These are phyloP conservation scores for Leccinum subfulvum DNA, from an alignment of 1,284 basidiomycete species.

Conservation along the genomic window DNA sequence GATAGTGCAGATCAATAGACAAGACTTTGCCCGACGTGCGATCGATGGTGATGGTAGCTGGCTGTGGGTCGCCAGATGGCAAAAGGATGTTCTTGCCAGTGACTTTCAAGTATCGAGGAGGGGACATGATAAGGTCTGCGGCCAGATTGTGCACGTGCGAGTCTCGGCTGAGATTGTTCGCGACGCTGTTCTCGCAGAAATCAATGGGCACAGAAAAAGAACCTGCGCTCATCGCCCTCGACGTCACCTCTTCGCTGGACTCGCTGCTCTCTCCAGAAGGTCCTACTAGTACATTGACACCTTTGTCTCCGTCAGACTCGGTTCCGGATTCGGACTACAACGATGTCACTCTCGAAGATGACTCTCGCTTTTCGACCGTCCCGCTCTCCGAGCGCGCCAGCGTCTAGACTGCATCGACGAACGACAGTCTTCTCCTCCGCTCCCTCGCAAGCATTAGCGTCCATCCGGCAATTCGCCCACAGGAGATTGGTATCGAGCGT, in stretches of 20 bases:
- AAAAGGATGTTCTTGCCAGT: constrained; percentile 61
- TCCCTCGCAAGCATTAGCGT: constrained; percentile 25
- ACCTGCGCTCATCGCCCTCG: constrained; percentile 8
- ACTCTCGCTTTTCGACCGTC: constrained; percentile 54
- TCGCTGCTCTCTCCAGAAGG: constrained; percentile 43
- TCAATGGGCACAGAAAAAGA: constrained; percentile 19
- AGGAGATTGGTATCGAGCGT: constrained; percentile 64
- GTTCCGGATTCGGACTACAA: constrained; percentile 56
- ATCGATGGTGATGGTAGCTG: constrained; percentile 74
- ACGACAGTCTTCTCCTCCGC: constrained; percentile 31
- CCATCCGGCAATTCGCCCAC: constrained; percentile 40
- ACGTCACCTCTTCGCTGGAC: constrained; percentile 34
- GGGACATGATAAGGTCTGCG: constrained; percentile 13
- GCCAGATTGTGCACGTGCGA: neutral
- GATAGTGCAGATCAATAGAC: constrained; percentile 43
- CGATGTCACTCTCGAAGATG: constrained; percentile 62
- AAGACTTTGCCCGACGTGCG: constrained; percentile 64
- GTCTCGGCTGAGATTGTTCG: neutral
- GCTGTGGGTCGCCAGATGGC: constrained; percentile 48
- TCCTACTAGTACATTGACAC: constrained; percentile 10
- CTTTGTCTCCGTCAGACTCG: constrained; percentile 39
- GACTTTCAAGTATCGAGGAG: constrained; percentile 30
- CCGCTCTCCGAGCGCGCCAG: constrained; percentile 38
- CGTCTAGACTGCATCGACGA: constrained; percentile 25
- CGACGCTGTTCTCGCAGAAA: constrained; percentile 1